Evolutionary conservation across 2,329 filamentous ascomycete genomes (phyloP).

Genomic region (Cladosporium sp.): DNA sequence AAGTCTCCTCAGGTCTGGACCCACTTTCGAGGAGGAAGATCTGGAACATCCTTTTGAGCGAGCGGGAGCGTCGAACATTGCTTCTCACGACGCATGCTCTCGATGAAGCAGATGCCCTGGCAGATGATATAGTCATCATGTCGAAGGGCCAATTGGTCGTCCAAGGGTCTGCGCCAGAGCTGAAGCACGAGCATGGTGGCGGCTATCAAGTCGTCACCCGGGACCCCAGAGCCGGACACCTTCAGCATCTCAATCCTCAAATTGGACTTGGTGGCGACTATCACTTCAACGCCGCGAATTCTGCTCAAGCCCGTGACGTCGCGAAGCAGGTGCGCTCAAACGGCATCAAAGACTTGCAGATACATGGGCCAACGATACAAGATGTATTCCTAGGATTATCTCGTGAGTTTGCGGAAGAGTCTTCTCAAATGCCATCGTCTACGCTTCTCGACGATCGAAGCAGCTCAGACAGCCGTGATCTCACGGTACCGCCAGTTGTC

Average conservation of each 20-base stretch:
- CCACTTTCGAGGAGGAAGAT: conserved; percentile 78
- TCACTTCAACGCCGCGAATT: conserved; percentile 32
- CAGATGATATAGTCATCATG: conserved; percentile 78
- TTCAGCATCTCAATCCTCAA: conserved; percentile 15
- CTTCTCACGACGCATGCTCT: conserved; percentile 86
- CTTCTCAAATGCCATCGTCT: conserved; percentile 2
- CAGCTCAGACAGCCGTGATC: conserved; percentile 13
- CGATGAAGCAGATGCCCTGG: conserved; percentile 80
- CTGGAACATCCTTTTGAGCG: conserved; percentile 82
- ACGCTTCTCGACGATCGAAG: neutral
- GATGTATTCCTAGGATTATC: conserved; percentile 81
- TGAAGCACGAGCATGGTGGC: conserved; percentile 72
- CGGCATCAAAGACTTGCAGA: conserved; percentile 66
- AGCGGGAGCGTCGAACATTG: conserved; percentile 71
- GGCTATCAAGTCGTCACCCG: conserved; percentile 61
- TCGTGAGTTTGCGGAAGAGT: conserved; percentile 61
- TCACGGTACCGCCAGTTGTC: conserved; percentile 14
- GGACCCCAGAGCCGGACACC: neutral
- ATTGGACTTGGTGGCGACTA: conserved; percentile 38
- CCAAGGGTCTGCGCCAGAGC: conserved; percentile 71
- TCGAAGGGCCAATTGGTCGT: conserved; percentile 76
- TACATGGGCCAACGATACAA: conserved; percentile 81
- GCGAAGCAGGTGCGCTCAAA: conserved; percentile 25
- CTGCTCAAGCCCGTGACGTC: conserved; percentile 1
- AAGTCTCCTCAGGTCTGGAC: conserved; percentile 80